Evolutionary conservation across 2,329 filamentous ascomycete species (phyloP), one percentile per base, ranked within the genome.

Genomic region (Colletotrichum plurivorum): DNA sequence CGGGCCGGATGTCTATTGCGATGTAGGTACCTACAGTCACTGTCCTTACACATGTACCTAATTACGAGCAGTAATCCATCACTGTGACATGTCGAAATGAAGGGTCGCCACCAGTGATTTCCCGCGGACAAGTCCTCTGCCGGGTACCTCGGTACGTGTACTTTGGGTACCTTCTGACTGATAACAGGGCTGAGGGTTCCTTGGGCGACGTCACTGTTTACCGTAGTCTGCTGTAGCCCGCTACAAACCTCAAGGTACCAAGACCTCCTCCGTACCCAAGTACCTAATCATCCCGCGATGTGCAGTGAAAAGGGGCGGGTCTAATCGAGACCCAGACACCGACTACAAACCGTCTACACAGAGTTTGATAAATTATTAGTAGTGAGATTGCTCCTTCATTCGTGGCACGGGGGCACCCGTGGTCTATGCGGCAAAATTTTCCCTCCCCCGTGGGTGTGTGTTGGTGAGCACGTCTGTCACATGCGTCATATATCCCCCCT

Each of bases 401-500:
- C 31, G 10, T 9, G 7, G 31, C 27, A n/a, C 43, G 16, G 25
- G 18, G 52, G 31, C 31, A 36, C 10, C 2, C 6, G 31, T 57
- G 58, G 51, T 18, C 64, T 52, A 20, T 46, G 64, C 64, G 36
- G 49, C 49, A 39, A 41, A 62, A 36, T 27, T 46, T 49, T 48
- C 8, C 46, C 12, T 52, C 41, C 18, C 13, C 12, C 58, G 22
- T 27, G 31, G 31, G 46, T 61, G 46, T 41, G 18, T 49, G n/a
- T 9, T 22, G 20, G 46, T 20, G 46, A 20, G 6, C 10, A 18
- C n/a, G 9, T 20, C 61, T 60, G 55, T 66, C 66, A 66, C 62
- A 69, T 69, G 66, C 48, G 62, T 55, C 43, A 55, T 58, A 48
- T 13, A 9, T 45, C 49, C 66, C 22, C 22, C 62, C 49, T 65